These are phyloP conservation scores for Arachis stenosperma DNA, from an alignment of 306 rosid genomes.

Conservation along the genomic window DNA sequence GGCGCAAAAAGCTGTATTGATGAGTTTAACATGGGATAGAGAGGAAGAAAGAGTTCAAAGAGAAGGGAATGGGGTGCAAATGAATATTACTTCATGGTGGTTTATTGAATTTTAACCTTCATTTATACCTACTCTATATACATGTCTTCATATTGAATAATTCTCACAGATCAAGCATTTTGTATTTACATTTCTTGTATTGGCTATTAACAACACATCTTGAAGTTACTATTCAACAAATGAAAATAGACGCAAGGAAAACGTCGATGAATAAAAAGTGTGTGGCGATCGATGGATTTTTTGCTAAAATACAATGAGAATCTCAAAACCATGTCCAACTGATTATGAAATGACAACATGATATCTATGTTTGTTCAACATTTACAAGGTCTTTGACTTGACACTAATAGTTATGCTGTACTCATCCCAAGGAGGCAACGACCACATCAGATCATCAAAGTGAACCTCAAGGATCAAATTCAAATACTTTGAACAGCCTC, in stretches of 20 bases:
- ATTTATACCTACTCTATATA: conserved; percentile 18
- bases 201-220: conserved; percentile 6
- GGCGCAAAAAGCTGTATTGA: background rate
- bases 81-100: background rate
- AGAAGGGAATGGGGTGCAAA: background rate
- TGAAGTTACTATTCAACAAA: conserved; percentile 10
- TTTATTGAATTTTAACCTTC: background rate
- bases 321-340: conserved; percentile 2
- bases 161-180: conserved; percentile 26
- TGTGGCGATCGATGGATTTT: conserved; percentile 17
- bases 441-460: conserved; percentile 29
- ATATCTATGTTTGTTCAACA: conserved; percentile 5
- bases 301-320: background rate
- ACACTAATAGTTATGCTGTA: conserved; percentile 4
- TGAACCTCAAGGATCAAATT: conserved; percentile 26
- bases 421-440: conserved; percentile 10
- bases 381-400: conserved; percentile 11
- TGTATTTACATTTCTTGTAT: conserved; percentile 8
- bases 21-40: background rate
- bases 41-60: background rate
- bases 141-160: background rate
- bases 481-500: conserved; percentile 10
- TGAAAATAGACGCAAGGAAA: conserved; percentile 19
- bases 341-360: background rate
- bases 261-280: conserved; percentile 3